These are phyloP conservation scores for Leucocoprinus birnbaumii DNA, from an alignment of 768 basidiomycete genomes.

Conservation along the genomic window DNA sequence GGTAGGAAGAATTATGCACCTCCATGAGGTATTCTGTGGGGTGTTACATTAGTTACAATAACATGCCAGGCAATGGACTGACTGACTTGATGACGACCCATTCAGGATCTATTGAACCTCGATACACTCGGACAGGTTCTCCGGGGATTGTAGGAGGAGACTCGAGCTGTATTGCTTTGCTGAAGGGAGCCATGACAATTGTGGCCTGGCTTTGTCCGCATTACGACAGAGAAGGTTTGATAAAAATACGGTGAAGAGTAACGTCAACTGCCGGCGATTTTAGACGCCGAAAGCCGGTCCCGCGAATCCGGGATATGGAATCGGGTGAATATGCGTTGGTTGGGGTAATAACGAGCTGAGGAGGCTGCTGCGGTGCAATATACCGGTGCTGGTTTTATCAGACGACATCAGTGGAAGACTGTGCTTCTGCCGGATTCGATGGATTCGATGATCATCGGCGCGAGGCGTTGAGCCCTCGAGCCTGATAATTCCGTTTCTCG, in stretches of 20 bases:
- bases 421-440: too few relatives aligned
- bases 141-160: constrained; percentile 10
- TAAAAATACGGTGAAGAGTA: neutral
- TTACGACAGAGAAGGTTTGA: neutral
- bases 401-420: too few relatives aligned
- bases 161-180: constrained; percentile 28
- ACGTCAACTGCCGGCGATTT: too few relatives aligned
- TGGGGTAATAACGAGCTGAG: too few relatives aligned
- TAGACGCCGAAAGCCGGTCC: too few relatives aligned
- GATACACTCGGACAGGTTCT: constrained; percentile 22
- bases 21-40: constrained; percentile 49
- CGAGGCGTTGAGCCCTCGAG: too few relatives aligned
- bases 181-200: constrained; percentile 39
- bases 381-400: too few relatives aligned
- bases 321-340: too few relatives aligned
- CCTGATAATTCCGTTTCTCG: too few relatives aligned
- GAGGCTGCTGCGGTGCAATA: too few relatives aligned
- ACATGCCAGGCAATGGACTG: neutral
- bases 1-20: constrained; percentile 29
- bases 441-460: too few relatives aligned
- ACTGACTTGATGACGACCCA: constrained; percentile 47
- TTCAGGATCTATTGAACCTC: constrained; percentile 39
- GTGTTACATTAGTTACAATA: constrained; percentile 1
- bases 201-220: neutral
- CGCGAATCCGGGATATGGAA: too few relatives aligned